Evolutionary conservation across 2,329 filamentous ascomycete genomes (phyloP).

Genomic region (Monosporascus sp.): DNA sequence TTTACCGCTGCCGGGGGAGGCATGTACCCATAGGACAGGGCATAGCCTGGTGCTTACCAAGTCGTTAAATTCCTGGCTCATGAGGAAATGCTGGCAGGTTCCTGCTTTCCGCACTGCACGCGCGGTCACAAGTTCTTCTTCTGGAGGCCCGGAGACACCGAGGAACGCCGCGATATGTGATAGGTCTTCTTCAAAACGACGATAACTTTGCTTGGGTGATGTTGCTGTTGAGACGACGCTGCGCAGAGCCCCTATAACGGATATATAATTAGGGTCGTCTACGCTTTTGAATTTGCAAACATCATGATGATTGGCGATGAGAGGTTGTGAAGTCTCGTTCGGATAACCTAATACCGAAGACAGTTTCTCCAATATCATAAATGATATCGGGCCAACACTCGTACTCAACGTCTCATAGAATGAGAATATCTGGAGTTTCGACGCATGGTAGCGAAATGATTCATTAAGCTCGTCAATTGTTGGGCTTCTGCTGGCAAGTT

Average conservation of each 20-base stretch:
- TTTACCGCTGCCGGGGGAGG: slow-evolving; percentile 12
- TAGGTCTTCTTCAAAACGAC: neutral
- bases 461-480: slow-evolving; percentile 26
- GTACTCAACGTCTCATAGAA: slow-evolving; percentile 28
- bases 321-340: slow-evolving; percentile 12
- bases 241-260: slow-evolving; percentile 11
- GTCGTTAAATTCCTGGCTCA: slow-evolving; percentile 1
- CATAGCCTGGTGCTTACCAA: slow-evolving; percentile 1
- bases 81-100: slow-evolving; percentile 7
- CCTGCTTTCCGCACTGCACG: slow-evolving; percentile 4
- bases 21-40: slow-evolving; percentile 1
- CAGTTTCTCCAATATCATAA: slow-evolving; percentile 17
- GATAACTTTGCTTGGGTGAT: neutral
- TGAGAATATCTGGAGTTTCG: slow-evolving; percentile 25
- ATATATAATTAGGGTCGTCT: slow-evolving; percentile 13
- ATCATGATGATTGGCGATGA: slow-evolving; percentile 23
- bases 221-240: slow-evolving; percentile 7
- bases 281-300: slow-evolving; percentile 21
- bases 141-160: slow-evolving; percentile 1
- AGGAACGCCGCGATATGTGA: neutral
- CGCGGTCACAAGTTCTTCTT: slow-evolving; percentile 4
- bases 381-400: slow-evolving; percentile 7
- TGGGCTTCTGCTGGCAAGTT: slow-evolving; percentile 15
- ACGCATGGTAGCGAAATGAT: slow-evolving; percentile 22
- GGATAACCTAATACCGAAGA: slow-evolving; percentile 21